Evolutionary conservation across 2,329 filamentous ascomycete genomes (phyloP).

Genomic region (Penicillium concentricum): DNA sequence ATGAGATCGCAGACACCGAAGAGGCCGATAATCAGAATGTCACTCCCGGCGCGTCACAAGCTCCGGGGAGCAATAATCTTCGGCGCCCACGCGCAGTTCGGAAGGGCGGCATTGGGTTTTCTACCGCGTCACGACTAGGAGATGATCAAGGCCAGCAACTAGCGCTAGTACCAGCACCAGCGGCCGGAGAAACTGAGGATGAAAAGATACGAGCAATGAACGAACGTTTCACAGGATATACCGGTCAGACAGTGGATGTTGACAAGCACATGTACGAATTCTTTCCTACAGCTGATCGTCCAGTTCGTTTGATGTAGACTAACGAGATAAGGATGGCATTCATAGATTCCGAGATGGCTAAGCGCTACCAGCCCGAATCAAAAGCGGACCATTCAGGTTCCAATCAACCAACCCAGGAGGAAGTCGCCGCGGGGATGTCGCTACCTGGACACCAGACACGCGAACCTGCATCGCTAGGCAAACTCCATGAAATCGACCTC

Average conservation of each 20-base stretch:
- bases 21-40: conserved; percentile 18
- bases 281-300: conserved; percentile 5
- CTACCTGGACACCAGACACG: conserved; percentile 36
- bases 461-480: conserved; percentile 54
- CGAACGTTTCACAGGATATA: conserved; percentile 59
- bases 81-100: conserved; percentile 39
- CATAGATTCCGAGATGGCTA: conserved; percentile 66
- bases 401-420: conserved; percentile 7
- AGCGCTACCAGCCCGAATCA: conserved; percentile 40
- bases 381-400: conserved; percentile 14
- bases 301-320: conserved; percentile 40
- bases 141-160: conserved; percentile 24
- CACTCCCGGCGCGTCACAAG: conserved; percentile 9
- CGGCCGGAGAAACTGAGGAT: conserved; percentile 33
- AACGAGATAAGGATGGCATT: conserved; percentile 65
- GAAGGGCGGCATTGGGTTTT: conserved; percentile 49
- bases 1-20: conserved; percentile 13
- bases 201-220: conserved; percentile 42
- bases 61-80: not conserved
- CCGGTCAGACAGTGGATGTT: conserved; percentile 57
- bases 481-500: conserved; percentile 58
- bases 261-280: conserved; percentile 64
- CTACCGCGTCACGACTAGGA: conserved; percentile 30
- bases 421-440: conserved; percentile 13
- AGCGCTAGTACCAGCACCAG: conserved; percentile 20